phyloP scores from a whole-genome alignment of 345 rosid species.

The Kernera saxatilis region DNA sequence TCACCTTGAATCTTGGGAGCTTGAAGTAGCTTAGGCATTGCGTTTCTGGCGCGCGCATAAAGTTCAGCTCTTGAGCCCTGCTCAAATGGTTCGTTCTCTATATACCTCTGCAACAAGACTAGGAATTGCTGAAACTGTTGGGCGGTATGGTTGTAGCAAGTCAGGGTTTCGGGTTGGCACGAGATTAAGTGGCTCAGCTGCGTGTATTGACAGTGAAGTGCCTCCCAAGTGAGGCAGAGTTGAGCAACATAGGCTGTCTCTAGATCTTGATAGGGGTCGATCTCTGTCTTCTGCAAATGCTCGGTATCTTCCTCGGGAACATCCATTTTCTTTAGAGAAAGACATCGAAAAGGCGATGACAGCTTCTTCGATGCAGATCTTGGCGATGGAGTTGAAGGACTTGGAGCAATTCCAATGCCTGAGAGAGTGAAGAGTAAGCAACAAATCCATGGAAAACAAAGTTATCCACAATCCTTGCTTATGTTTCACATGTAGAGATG shows the following conservation, averaged over 20 bases:
- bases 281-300: slow-evolving; percentile 41
- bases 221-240: slow-evolving; percentile 96
- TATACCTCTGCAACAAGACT: slow-evolving; percentile 81
- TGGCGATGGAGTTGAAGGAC: slow-evolving; percentile 71
- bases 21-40: slow-evolving; percentile 80
- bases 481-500: background rate
- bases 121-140: slow-evolving; percentile 88
- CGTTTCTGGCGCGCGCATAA: slow-evolving; percentile 66
- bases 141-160: slow-evolving; percentile 73
- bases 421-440: background rate
- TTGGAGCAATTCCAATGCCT: slow-evolving; percentile 41
- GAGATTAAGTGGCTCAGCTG: slow-evolving; percentile 68
- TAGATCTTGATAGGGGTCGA: slow-evolving; percentile 58
- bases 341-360: slow-evolving; percentile 80
- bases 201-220: slow-evolving; percentile 88
- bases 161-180: slow-evolving; percentile 52
- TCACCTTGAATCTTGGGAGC: slow-evolving; percentile 81
- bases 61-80: slow-evolving; percentile 66
- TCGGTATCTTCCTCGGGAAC: slow-evolving; percentile 68
- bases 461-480: background rate
- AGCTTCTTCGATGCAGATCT: slow-evolving; percentile 77
- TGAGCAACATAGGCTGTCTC: slow-evolving; percentile 91
- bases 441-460: background rate
- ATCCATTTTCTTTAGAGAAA: slow-evolving; percentile 64
- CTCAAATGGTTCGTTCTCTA: slow-evolving; percentile 92